These are phyloP conservation scores for Solanum tacnaense DNA, from an alignment of 257 asterid genomes.

Conservation along the genomic window DNA sequence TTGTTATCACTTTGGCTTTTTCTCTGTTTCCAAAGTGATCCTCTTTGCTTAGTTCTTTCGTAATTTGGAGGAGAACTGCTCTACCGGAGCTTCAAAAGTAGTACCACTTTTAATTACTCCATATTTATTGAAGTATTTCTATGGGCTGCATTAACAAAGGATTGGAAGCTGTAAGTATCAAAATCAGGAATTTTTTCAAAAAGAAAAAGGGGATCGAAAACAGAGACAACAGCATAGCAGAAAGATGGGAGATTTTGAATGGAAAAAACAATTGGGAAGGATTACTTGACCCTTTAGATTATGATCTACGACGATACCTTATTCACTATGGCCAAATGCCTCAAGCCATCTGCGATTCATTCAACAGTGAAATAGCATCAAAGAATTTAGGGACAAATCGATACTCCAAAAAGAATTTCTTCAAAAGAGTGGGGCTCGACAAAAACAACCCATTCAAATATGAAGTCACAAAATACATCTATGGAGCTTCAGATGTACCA, in stretches of 20 bases:
- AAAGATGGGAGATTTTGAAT: slow-evolving; percentile 39
- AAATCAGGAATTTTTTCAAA: neutral
- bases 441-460: slow-evolving; percentile 29
- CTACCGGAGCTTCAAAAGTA: neutral
- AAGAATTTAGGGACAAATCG: slow-evolving; percentile 16
- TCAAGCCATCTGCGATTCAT: slow-evolving; percentile 44
- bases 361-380: slow-evolving; percentile 26
- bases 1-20: neutral
- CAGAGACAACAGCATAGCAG: slow-evolving; percentile 13
- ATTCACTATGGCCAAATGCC: slow-evolving; percentile 49
- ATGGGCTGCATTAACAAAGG: neutral
- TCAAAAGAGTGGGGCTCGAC: slow-evolving; percentile 24
- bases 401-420: slow-evolving; percentile 18
- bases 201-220: neutral
- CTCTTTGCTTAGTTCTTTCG: neutral
- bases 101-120: neutral
- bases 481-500: slow-evolving; percentile 26
- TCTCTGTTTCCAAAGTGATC: neutral
- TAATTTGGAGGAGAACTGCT: neutral
- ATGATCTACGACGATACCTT: slow-evolving; percentile 31
- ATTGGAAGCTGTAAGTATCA: neutral
- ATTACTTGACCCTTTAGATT: slow-evolving; percentile 41
- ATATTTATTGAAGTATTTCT: neutral
- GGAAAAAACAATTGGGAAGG: slow-evolving; percentile 37
- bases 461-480: slow-evolving; percentile 27